phyloP scores from a whole-genome alignment of 2,329 filamentous ascomycete species.

The Ophiobolus disseminans region DNA sequence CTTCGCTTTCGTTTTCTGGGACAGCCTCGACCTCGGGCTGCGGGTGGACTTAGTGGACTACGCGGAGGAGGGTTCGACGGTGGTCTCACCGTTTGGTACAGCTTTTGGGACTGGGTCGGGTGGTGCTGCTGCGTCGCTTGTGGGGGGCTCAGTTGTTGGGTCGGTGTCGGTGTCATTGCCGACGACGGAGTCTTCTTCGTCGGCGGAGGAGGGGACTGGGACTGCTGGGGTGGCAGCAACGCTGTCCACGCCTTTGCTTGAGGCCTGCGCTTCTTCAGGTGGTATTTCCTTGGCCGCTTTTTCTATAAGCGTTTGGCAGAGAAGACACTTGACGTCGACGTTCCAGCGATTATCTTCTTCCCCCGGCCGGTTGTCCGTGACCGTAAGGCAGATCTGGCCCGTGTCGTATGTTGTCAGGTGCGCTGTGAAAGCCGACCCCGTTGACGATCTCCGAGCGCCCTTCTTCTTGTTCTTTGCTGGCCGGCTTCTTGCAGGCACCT shows the following conservation, averaged over 20 bases:
- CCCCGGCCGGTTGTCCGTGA: conserved; percentile 22
- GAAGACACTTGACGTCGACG: conserved; percentile 26
- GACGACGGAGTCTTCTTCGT: background rate
- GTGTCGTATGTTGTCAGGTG: conserved; percentile 6
- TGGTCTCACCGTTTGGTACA: conserved; percentile 13
- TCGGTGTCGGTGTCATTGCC: background rate
- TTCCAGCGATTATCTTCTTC: conserved; percentile 15
- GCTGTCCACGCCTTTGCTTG: background rate
- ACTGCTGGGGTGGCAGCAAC: background rate
- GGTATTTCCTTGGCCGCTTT: conserved; percentile 7
- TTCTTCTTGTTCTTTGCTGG: conserved; percentile 6
- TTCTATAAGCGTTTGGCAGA: conserved; percentile 27
- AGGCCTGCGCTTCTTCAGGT: background rate
- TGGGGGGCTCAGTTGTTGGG: background rate
- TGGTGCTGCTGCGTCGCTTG: background rate
- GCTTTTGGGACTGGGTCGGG: background rate
- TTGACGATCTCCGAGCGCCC: background rate
- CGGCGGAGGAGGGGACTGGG: background rate
- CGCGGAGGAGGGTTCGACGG: conserved; percentile 4
- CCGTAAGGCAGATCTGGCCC: conserved; percentile 18
- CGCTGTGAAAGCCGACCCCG: conserved; percentile 7
- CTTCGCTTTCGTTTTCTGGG: background rate
- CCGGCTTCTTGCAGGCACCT: conserved; percentile 3
- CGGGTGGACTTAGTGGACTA: conserved; percentile 8
- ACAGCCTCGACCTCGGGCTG: conserved; percentile 7